phyloP scores from a whole-genome alignment of 1,284 basidiomycete genomes.

The Ustilago lituana region DNA sequence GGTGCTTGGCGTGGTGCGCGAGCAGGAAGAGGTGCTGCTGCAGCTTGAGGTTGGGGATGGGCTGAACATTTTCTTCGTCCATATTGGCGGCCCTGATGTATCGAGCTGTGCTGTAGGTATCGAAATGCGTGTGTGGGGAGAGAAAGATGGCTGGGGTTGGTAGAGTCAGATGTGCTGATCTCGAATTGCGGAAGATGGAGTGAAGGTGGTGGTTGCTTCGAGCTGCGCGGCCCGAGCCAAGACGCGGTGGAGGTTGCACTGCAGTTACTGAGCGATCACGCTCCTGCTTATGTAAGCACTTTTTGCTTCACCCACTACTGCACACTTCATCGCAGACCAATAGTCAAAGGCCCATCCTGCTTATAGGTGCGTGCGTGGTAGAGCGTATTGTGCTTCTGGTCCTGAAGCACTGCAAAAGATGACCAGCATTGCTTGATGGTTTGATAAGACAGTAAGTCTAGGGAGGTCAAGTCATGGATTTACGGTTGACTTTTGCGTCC shows the following conservation, averaged over 20 bases:
- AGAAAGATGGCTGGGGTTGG: not conserved
- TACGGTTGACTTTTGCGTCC: no score
- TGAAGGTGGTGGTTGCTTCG: slow-evolving; percentile 28
- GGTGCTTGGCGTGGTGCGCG: slow-evolving; percentile 44
- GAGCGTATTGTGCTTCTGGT: no score
- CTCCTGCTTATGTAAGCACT: slow-evolving; percentile 32
- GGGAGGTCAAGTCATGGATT: no score
- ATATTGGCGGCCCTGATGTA: slow-evolving; percentile 27
- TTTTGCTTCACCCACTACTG: not conserved
- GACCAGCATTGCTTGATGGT: no score
- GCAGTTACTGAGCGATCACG: slow-evolving; percentile 28
- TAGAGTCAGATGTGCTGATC: not conserved
- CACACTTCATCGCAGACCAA: no score
- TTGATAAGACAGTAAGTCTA: no score
- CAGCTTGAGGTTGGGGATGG: slow-evolving; percentile 63
- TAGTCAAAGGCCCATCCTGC: no score
- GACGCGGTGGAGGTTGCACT: slow-evolving; percentile 44
- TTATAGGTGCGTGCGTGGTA: no score
- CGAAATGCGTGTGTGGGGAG: not conserved
- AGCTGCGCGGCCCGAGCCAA: slow-evolving; percentile 39
- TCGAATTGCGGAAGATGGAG: slow-evolving; percentile 3
- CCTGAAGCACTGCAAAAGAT: no score
- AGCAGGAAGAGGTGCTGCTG: slow-evolving; percentile 65
- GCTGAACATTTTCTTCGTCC: slow-evolving; percentile 63
- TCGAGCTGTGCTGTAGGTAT: not conserved